Evolutionary conservation across 139 green algal species (phyloP), one percentile per base, ranked within the genome.

Genomic region (Gonium pectorale): DNA sequence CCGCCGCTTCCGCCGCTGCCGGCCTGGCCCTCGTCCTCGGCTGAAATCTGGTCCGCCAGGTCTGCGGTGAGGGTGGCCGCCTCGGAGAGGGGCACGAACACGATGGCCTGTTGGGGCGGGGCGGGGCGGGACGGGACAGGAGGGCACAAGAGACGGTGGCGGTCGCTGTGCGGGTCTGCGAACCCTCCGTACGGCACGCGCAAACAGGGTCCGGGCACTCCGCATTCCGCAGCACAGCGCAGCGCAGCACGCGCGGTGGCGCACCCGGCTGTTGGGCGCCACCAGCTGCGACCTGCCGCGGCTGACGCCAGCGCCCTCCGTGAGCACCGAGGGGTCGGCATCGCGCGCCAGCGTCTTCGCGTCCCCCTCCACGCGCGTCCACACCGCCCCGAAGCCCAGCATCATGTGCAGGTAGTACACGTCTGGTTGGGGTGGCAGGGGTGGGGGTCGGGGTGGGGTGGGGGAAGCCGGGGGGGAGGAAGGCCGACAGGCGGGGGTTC

Each of bases 381-480:
- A 75, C 38, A 75, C 67, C 67, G 67, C 67, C 1, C 15, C 67
- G 43, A 59, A 52, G 26, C 67, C 67, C 40, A 75, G 67, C 27
- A 40, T 38, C 43, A 75, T 37, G 67, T 75, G 40, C 26, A 75
- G 26, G 67, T 75, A 75, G 40, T 38, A 75, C 40, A 75, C 67
- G 40, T 75, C 43, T 41, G 62, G 21, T 6, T 9, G 56, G 13
- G 17, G 49, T 59, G 13, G 49, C 49, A n/a, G n/a, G n/a, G n/a
- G n/a, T n/a, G n/a, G n/a, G n/a, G n/a, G n/a, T n/a, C n/a, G n/a
- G n/a, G n/a, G n/a, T n/a, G n/a, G n/a, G n/a, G n/a, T n/a, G n/a
- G n/a, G n/a, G n/a, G n/a, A n/a, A n/a, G n/a, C n/a, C n/a, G n/a
- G n/a, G n/a, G n/a, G n/a, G n/a, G n/a, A n/a, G n/a, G n/a, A n/a